phyloP scores from a whole-genome alignment of 2,329 filamentous ascomycete genomes.

The Annulohypoxylon truncatum region DNA sequence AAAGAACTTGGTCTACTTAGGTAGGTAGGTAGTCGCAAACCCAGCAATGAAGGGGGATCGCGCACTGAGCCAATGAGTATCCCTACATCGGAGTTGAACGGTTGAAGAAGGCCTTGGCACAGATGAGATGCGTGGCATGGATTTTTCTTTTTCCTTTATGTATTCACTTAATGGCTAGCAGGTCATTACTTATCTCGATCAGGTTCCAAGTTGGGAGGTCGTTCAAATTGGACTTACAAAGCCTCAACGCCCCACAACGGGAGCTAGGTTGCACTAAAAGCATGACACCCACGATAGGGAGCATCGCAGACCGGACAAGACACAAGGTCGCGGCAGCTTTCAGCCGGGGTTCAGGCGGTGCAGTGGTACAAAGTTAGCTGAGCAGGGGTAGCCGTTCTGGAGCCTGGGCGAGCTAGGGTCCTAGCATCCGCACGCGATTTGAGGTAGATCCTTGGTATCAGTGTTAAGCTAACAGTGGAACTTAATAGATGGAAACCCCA shows the following conservation, averaged over 20 bases:
- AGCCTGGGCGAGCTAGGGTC: conserved; percentile 24
- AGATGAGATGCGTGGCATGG: conserved; percentile 1
- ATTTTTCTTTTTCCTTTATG: conserved; percentile 6
- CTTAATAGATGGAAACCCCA: conserved; percentile 33
- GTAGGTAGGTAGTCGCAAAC: conserved; percentile 33
- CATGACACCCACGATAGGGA: conserved; percentile 34
- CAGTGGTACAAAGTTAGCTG: conserved; percentile 24
- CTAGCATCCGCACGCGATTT: conserved; percentile 24
- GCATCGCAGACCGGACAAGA: conserved; percentile 17
- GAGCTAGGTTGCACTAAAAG: conserved; percentile 42
- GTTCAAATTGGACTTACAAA: conserved; percentile 40
- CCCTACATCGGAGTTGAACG: conserved; percentile 16
- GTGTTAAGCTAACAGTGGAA: conserved; percentile 29
- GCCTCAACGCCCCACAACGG: conserved; percentile 44
- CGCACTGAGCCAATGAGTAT: conserved; percentile 22
- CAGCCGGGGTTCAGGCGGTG: conserved; percentile 32
- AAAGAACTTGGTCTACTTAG: conserved; percentile 29
- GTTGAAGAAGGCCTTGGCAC: conserved; percentile 30
- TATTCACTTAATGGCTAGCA: conserved; percentile 6
- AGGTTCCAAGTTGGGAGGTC: conserved; percentile 27
- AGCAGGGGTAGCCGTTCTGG: conserved; percentile 17
- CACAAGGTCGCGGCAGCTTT: conserved; percentile 26
- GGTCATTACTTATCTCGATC: conserved; percentile 13
- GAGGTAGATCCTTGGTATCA: conserved; percentile 39
- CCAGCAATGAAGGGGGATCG: conserved; percentile 15